Evolutionary conservation across 1,139 yeast genomes (phyloP), one percentile per base, ranked within the genome.

Genomic region (Suhomyces yuchorum): DNA sequence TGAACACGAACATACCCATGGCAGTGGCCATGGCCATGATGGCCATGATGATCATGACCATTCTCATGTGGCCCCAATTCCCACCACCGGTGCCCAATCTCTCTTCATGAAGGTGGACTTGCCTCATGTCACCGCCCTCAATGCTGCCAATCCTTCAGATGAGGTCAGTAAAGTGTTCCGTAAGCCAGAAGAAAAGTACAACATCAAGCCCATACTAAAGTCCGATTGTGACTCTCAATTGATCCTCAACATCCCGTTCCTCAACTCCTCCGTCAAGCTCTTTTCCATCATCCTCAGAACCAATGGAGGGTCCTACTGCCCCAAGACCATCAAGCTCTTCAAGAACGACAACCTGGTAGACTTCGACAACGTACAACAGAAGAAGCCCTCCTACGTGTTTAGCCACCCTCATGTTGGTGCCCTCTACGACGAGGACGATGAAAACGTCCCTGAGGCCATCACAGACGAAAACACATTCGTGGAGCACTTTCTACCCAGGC

Each of bases 161-260:
- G 87, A 78, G 8, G 61, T 85, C 3, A 65, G 75, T 38, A 72
- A 78, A 51, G 61, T 85, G 4, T 87, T 90, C 75, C 67, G 66
- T 46, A 42, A 57, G 5, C 63, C 77, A 3, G 69, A 67, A 2
- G 66, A 71, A 22, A 78, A 68, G 58, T 80, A 74, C 57, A 56
- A 66, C 40, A 57, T 80, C 22, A 64, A 65, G 20, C 82, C 82
- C 8, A 74, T 73, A 34, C 69, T 91, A 33, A 80, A 78, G 58
- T 83, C 92, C 1, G 97, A 92, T 62, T 83, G 87, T 3, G 98
- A 93, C 61, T 81, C 85, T 50, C 97, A 92, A 62, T 55, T 92
- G 59, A 78, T 92, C 40, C 60, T 92, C 26, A 80, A 81, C 51
- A 79, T 93, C 24, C 97, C 96, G 14, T 57, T 92, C 53, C 55